Percentiles rank a stretch among this genome's conserved stretches.
These are phyloP conservation scores for Rosa multiflora DNA, from an alignment of 306 rosid species.

Conservation along the genomic window DNA sequence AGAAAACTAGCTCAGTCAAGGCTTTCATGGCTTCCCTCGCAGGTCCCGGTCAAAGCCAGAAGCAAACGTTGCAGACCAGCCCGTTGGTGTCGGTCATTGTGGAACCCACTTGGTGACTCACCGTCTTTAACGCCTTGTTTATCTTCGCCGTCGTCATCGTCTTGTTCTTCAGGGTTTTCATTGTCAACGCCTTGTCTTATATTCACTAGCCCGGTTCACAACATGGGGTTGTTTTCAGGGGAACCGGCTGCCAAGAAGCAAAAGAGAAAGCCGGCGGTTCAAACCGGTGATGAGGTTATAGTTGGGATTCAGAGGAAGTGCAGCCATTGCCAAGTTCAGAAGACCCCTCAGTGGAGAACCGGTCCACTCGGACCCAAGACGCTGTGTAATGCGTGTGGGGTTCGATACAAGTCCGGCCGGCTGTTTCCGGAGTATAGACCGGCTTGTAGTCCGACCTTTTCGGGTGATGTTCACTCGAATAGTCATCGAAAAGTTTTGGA, in stretches of 20 bases:
- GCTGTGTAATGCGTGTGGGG: constrained; percentile 93
- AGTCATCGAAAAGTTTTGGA: constrained; percentile 91
- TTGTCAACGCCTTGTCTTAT: constrained; percentile 28
- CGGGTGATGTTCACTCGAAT: constrained; percentile 67
- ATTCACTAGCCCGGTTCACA: constrained; percentile 25
- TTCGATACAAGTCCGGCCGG: constrained; percentile 88
- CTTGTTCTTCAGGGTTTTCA: constrained; percentile 28
- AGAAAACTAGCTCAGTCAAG: constrained; percentile 20
- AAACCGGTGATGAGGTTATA: constrained; percentile 1
- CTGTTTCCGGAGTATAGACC: constrained; percentile 94
- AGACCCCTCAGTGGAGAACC: constrained; percentile 97
- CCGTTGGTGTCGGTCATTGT: constrained; percentile 25
- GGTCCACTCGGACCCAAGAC: constrained; percentile 90
- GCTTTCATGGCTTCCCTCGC: constrained; percentile 37
- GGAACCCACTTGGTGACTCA: constrained; percentile 34
- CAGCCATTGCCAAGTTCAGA: constrained; percentile 83
- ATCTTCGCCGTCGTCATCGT: constrained; percentile 47
- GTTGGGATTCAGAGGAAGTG: constrained; percentile 65
- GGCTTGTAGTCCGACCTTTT: constrained; percentile 90
- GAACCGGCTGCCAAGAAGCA: constrained; percentile 66
- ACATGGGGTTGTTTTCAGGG: not conserved
- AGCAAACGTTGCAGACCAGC: constrained; percentile 38
- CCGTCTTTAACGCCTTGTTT: constrained; percentile 30
- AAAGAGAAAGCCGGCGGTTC: constrained; percentile 53
- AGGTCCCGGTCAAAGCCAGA: constrained; percentile 56